Base-by-base conservation (phyloP, 2,329 filamentous ascomycete species). In the Mycosphaerella sp. region DNA sequence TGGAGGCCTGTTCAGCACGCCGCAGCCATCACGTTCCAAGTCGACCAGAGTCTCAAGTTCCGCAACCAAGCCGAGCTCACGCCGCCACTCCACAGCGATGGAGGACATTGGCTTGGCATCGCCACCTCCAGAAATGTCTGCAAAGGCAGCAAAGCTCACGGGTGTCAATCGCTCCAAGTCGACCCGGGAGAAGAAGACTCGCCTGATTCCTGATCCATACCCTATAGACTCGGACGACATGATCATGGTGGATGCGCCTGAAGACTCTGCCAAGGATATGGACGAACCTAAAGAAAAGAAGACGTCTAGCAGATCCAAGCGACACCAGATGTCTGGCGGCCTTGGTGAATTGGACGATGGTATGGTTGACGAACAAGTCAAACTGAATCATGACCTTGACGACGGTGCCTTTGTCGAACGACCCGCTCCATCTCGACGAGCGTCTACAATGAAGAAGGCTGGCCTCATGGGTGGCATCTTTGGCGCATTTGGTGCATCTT, bases 131-230 rank as follows among this genome's bases (percentile, higher is more conserved):
- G 88, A 90, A 31, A 63, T 89, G 66, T 79, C 84, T 6, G 79
- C 82, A 44, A 95, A 95, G 70, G 89, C 88, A 29, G 87, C 88
- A 32, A 90, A 84, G 70, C 72, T 92, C 49, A 82, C 93, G 82
- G 90, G 74, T 62, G 71, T 81, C 41, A 62, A 61, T 41, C 59
- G 64, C 56, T 75, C 68, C 61, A 75, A 74, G 42, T 74, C 75
- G 10, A 75, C 74, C 47, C 75, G 73, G 57, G 74, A 74, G 59
- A 76, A 79, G 64, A 70, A 74, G 62, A 78, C 79, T 52, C 82
- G 73, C 69, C 61, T 67, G 58, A 68, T 72, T 56, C 76, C 75
- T 56, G 77, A 81, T 67, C 80, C 84, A 56, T 84, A 86, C 72
- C 75, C 81, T 26, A 74, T 84, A 53, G 79, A 82, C 55, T 64